Conservation (phyloP, 1,284 basidiomycete genomes). For the Laetiporus sulphureus region DNA sequence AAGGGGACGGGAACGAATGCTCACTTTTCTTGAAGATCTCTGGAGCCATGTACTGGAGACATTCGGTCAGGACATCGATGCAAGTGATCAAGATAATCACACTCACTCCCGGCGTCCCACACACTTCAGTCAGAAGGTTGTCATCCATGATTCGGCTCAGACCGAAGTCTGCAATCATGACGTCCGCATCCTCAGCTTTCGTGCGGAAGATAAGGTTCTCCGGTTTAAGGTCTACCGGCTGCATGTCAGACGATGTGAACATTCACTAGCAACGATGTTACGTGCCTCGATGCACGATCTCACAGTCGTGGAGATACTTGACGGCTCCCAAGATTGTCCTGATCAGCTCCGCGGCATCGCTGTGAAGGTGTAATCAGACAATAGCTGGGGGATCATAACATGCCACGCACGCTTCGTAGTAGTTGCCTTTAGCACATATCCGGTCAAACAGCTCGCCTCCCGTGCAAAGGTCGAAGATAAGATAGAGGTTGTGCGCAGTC, state of each 20-base stretch:
- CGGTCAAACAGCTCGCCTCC: conserved; percentile 98
- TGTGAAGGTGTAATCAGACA: conserved; percentile 22
- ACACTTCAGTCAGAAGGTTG: conserved; percentile 88
- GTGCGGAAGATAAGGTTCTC: conserved; percentile 96
- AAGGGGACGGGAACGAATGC: neutral
- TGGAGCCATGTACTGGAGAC: conserved; percentile 88
- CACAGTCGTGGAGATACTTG: conserved; percentile 87
- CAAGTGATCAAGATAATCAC: neutral
- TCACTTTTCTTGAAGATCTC: conserved; percentile 94
- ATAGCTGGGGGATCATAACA: conserved; percentile 1
- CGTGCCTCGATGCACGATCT: conserved; percentile 91
- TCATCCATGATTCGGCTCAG: conserved; percentile 87
- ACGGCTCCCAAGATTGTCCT: conserved; percentile 86
- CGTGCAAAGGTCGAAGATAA: conserved; percentile 95
- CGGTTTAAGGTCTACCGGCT: conserved; percentile 78
- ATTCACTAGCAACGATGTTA: neutral
- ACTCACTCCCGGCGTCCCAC: conserved; percentile 80
- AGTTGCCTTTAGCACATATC: conserved; percentile 96
- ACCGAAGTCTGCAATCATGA: conserved; percentile 98
- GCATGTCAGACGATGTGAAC: neutral
- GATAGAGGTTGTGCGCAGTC: conserved; percentile 92
- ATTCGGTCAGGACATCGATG: neutral
- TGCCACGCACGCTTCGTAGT: conserved; percentile 81
- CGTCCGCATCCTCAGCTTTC: conserved; percentile 85
- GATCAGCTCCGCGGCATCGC: conserved; percentile 88